Evolutionary conservation across 768 basidiomycete species (phyloP).

Genomic region (Mycena rosella): DNA sequence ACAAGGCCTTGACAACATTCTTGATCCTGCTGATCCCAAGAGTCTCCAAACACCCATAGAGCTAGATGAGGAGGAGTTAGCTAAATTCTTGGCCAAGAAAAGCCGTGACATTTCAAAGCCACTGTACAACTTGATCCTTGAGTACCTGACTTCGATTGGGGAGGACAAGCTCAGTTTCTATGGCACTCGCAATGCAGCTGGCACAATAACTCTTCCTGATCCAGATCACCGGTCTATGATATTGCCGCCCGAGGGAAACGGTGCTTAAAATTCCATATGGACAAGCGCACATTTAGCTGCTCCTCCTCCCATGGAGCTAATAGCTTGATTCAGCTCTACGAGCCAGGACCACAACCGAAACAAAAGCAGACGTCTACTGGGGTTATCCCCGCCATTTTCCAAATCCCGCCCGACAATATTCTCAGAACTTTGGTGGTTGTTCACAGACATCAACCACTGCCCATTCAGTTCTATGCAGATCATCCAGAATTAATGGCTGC

Average conservation of each 20-base stretch:
- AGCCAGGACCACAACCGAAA: slow-evolving; percentile 12
- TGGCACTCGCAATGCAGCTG: slow-evolving; percentile 20
- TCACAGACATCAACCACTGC: background rate
- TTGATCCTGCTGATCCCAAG: background rate
- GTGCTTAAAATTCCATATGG: slow-evolving; percentile 12
- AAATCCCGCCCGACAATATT: slow-evolving; percentile 12
- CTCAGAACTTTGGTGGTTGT: slow-evolving; percentile 11
- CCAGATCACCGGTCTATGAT: slow-evolving; percentile 21
- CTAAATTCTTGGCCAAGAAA: slow-evolving; percentile 1
- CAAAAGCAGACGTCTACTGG: slow-evolving; percentile 6
- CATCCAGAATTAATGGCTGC: slow-evolving; percentile 3
- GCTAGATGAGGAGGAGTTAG: slow-evolving; percentile 1
- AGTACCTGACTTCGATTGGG: slow-evolving; percentile 10
- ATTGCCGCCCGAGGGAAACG: slow-evolving; percentile 20
- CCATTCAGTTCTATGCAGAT: background rate
- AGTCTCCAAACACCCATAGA: background rate
- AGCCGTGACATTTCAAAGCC: background rate
- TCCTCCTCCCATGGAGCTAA: background rate
- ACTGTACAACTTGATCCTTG: slow-evolving; percentile 17
- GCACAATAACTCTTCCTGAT: slow-evolving; percentile 20
- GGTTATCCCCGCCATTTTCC: background rate
- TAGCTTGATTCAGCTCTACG: slow-evolving; percentile 26
- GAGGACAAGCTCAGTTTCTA: slow-evolving; percentile 24
- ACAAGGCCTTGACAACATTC: background rate
- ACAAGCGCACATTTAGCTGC: slow-evolving; percentile 25